Base-by-base conservation (phyloP, 2,329 filamentous ascomycete species). In the Aspergillus sp. region DNA sequence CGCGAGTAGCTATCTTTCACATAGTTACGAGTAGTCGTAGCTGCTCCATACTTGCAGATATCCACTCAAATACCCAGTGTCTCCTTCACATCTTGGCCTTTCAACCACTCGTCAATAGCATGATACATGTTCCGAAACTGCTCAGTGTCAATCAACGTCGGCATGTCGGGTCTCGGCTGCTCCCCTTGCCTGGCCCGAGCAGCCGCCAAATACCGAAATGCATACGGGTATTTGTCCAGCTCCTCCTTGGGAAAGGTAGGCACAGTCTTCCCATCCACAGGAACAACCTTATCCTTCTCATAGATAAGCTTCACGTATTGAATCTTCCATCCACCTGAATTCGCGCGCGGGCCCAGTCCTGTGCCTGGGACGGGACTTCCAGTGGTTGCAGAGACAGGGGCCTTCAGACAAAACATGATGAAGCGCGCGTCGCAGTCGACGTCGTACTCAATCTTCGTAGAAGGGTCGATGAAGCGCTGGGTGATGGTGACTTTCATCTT, bases 401-500 rank as follows among this genome's bases (percentile, higher is more conserved):
- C 12, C 15, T 42, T 42, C 19, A 42, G 10, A 22, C 41, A 42
- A 5, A 5, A 42, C 12, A 9, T 27, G 22, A 42, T 42, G n/a
- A 42, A 42, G 20, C 41, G 41, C 10, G 12, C 10, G 23, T 42
- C 41, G n/a, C 41, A 42, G 20, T 42, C 41, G 23, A 42, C 22
- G 5, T 42, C 41, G 9, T 27, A 42, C 4, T 42, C 41, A 12
- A 42, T 42, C 7, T 17, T 13, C 5, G 20, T 9, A 17, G 19
- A 10, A 10, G 17, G 15, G 41, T 25, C 20, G 20, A 7, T 42
- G 41, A 42, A 42, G 20, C 41, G 41, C 22, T 42, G 22, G 6
- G 41, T 42, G 23, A 43, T 43, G 23, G 41, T 43, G 6, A 22
- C 41, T 43, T 43, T 43, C 41, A 43, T 43, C 19, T 43, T 43